These are phyloP conservation scores for Echites panduratus DNA, from an alignment of 257 asterid species.

Conservation along the genomic window DNA sequence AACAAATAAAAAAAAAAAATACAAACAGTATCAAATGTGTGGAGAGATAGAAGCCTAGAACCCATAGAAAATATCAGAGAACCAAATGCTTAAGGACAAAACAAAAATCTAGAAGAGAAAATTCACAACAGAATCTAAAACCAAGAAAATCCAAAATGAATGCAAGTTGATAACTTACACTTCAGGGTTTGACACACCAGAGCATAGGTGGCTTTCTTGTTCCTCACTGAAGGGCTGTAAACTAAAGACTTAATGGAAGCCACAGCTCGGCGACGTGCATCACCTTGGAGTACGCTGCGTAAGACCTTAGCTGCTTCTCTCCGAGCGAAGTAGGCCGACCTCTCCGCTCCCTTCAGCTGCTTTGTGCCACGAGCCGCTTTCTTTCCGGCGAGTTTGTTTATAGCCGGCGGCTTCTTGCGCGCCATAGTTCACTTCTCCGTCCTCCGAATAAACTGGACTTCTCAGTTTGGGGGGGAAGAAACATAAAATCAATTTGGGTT, in stretches of 20 bases:
- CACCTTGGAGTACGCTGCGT: slow-evolving; percentile 78
- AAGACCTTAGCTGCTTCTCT: slow-evolving; percentile 93
- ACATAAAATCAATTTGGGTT: neutral
- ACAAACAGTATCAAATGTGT: neutral
- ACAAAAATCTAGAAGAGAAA: neutral
- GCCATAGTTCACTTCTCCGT: slow-evolving; percentile 26
- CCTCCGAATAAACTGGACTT: neutral
- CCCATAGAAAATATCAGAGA: neutral
- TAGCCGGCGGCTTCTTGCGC: slow-evolving; percentile 35
- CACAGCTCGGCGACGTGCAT: slow-evolving; percentile 76
- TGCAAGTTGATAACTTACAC: slow-evolving; percentile 33
- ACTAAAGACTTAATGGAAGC: slow-evolving; percentile 86
- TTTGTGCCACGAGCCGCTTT: slow-evolving; percentile 28
- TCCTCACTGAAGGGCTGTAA: slow-evolving; percentile 71
- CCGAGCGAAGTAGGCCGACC: slow-evolving; percentile 86
- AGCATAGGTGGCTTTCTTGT: slow-evolving; percentile 80
- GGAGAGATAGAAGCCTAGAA: neutral
- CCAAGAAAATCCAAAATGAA: neutral
- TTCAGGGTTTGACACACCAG: slow-evolving; percentile 90
- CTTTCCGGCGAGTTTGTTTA: slow-evolving; percentile 20
- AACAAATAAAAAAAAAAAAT: neutral
- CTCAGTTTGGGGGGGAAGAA: neutral
- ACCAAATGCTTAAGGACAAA: neutral
- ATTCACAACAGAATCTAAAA: neutral
- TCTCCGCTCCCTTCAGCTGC: slow-evolving; percentile 48